phyloP scores from a whole-genome alignment of 2,329 filamentous ascomycete genomes.

The Tolypocladium ovalisporum region DNA sequence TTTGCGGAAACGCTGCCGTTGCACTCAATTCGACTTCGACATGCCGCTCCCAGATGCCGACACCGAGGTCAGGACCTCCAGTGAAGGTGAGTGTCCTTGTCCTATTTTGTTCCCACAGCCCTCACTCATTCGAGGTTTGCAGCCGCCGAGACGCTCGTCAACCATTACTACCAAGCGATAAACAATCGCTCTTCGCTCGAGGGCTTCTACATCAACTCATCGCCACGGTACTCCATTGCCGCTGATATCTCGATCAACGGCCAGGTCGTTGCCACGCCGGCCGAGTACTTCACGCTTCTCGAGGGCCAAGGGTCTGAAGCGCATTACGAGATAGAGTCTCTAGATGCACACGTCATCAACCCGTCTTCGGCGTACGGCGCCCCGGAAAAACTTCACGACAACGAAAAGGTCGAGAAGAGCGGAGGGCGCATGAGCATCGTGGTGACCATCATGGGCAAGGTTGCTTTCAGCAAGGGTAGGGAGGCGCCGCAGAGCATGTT shows the following conservation, averaged over 20 bases:
- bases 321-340: slow-evolving; percentile 62
- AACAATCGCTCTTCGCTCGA: slow-evolving; percentile 50
- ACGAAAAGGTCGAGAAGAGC: slow-evolving; percentile 33
- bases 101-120: background rate
- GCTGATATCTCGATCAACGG: slow-evolving; percentile 76
- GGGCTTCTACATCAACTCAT: slow-evolving; percentile 59
- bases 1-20: background rate
- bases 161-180: slow-evolving; percentile 66
- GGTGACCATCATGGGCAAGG: slow-evolving; percentile 62
- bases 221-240: slow-evolving; percentile 38
- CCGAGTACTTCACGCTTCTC: slow-evolving; percentile 58
- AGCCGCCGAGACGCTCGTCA: slow-evolving; percentile 64
- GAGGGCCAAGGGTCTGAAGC: slow-evolving; percentile 47
- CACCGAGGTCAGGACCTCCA: slow-evolving; percentile 32
- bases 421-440: slow-evolving; percentile 56
- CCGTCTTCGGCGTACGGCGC: slow-evolving; percentile 48
- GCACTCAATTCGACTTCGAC: background rate
- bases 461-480: slow-evolving; percentile 55
- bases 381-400: slow-evolving; percentile 30
- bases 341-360: slow-evolving; percentile 72
- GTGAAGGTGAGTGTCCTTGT: slow-evolving; percentile 27
- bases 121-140: slow-evolving; percentile 7
- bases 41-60: slow-evolving; percentile 29
- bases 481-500: slow-evolving; percentile 59
- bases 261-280: slow-evolving; percentile 48